A percentile compares a stretch with the other conserved stretches of the same genome.
Conservation (phyloP, 164 flowering plant genomes). For the Chimonanthus salicifolius region DNA sequence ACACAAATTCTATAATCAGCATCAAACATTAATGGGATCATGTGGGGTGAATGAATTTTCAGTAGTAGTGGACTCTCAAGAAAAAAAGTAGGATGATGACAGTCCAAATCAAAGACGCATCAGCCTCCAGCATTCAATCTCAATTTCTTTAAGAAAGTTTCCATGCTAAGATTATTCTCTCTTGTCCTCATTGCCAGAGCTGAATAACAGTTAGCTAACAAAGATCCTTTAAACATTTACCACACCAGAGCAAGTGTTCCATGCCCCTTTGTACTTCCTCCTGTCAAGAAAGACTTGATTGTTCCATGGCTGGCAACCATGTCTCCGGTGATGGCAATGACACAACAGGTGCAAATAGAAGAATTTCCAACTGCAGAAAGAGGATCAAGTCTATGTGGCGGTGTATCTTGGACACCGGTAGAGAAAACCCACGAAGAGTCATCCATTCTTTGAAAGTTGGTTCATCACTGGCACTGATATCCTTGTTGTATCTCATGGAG, state of each 20-base stretch:
- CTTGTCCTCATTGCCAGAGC: background rate
- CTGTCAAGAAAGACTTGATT: background rate
- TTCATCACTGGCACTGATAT: constrained; percentile 63
- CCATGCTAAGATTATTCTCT: background rate
- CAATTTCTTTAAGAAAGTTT: background rate
- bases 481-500: constrained; percentile 66
- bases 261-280: background rate
- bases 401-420: constrained; percentile 46
- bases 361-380: background rate
- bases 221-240: background rate
- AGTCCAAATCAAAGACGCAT: background rate
- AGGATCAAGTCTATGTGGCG: constrained; percentile 24
- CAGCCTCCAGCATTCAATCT: background rate
- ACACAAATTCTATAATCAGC: too few relatives aligned
- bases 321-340: background rate
- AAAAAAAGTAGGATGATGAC: too few relatives aligned
- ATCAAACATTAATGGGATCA: too few relatives aligned
- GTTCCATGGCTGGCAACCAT: constrained; percentile 11
- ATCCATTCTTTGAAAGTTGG: constrained; percentile 88
- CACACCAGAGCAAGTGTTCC: background rate
- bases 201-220: too few relatives aligned
- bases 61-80: background rate
- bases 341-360: background rate
- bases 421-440: constrained; percentile 70
- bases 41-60: too few relatives aligned